A percentile compares a stretch with the other conserved stretches of the same genome.
These are phyloP conservation scores for Scenedesmus sp. DNA, from an alignment of 163 green algal species.

Conservation along the genomic window DNA sequence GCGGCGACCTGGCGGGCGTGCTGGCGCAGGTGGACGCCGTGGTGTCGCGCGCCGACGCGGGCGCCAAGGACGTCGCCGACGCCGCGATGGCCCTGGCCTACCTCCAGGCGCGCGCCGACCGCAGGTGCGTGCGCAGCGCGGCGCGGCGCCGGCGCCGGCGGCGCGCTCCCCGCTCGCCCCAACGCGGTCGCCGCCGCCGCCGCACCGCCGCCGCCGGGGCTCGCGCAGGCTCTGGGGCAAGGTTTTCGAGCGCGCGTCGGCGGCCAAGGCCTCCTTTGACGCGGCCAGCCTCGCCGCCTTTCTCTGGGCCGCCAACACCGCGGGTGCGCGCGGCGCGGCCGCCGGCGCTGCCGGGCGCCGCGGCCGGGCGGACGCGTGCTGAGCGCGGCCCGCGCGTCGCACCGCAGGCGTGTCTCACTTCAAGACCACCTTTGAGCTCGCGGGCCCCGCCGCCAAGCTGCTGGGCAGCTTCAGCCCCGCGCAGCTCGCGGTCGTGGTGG, in stretches of 20 bases:
- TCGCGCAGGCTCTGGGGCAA: slow-evolving; percentile 64
- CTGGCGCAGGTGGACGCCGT: slow-evolving; percentile 49
- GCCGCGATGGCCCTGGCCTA: slow-evolving; percentile 63
- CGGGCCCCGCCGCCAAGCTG: slow-evolving; percentile 50
- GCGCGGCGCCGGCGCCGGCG: background rate
- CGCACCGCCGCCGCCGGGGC: background rate
- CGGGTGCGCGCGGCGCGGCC: slow-evolving; percentile 29
- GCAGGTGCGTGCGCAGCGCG: slow-evolving; percentile 40
- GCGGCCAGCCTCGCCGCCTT: slow-evolving; percentile 57
- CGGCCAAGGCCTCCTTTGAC: slow-evolving; percentile 54
- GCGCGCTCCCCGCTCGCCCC: too few species aligned
- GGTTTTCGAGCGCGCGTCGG: slow-evolving; percentile 60
- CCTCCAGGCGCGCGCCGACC: slow-evolving; percentile 60
- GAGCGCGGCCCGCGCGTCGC: too few species aligned
- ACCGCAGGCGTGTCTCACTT: slow-evolving; percentile 52
- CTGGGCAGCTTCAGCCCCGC: slow-evolving; percentile 22
- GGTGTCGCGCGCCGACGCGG: slow-evolving; percentile 33
- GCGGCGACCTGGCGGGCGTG: slow-evolving; percentile 48
- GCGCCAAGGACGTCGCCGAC: slow-evolving; percentile 61
- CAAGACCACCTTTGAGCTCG: slow-evolving; percentile 59
- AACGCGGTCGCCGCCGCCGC: background rate
- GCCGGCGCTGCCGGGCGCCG: background rate
- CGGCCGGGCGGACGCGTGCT: too few species aligned
- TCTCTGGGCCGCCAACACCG: slow-evolving; percentile 61
- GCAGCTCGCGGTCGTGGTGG: slow-evolving; percentile 57